Evolutionary conservation across 2,329 filamentous ascomycete species (phyloP).

Genomic region (Leptographium galeiforme): DNA sequence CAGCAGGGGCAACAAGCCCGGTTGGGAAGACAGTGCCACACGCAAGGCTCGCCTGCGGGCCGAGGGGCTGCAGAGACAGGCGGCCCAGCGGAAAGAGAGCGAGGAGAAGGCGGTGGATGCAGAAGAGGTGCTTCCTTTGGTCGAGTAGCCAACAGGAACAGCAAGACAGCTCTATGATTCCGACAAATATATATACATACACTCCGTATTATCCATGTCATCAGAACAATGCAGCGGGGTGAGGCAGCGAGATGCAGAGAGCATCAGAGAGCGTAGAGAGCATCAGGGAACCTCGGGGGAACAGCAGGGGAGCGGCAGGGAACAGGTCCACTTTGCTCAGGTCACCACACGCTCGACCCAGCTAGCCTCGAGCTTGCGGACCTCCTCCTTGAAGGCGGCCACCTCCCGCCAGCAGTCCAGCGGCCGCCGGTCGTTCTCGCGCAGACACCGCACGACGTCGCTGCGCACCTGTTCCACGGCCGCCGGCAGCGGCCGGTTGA

Average conservation of each 20-base stretch:
- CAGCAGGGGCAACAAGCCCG: constrained; percentile 3
- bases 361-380: constrained; percentile 67
- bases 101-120: not conserved
- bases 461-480: constrained; percentile 61
- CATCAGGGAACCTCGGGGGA: no score
- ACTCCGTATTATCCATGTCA: no score
- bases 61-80: constrained; percentile 33
- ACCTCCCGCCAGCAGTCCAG: constrained; percentile 94
- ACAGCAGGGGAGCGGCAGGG: no score
- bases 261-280: no score
- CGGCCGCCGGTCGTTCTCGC: constrained; percentile 72
- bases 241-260: not conserved
- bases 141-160: not conserved
- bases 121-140: not conserved
- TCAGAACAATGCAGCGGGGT: no score
- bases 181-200: not conserved
- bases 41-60: constrained; percentile 42
- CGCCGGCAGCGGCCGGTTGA: constrained; percentile 52
- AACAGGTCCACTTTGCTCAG: constrained; percentile 13
- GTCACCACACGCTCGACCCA: constrained; percentile 76
- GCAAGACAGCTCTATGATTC: not conserved
- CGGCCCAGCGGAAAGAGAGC: constrained; percentile 20
- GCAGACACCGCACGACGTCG: constrained; percentile 67
- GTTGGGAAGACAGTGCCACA: constrained; percentile 41
- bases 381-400: constrained; percentile 78